Conservation (phyloP, 176 grass and related monocot species). For the Panicum miliaceum region DNA sequence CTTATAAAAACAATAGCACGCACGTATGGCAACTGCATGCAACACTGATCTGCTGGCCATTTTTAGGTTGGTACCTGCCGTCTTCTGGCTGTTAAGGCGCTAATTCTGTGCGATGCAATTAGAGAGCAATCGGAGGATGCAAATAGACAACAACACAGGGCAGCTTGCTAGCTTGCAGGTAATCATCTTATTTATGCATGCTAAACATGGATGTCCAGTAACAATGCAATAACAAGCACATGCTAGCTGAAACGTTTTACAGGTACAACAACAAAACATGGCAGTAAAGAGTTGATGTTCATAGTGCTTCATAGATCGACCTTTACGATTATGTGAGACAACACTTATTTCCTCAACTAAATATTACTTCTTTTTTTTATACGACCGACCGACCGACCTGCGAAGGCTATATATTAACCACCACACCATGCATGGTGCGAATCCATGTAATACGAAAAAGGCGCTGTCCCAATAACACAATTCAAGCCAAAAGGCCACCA, state of each 20-base stretch:
- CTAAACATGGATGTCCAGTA: not conserved
- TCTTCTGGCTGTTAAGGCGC: not conserved
- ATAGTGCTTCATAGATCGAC: conserved; percentile 31
- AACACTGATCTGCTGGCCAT: conserved; percentile 36
- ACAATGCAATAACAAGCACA: not conserved
- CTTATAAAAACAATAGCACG: not conserved
- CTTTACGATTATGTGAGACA: not conserved
- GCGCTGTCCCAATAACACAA: not conserved
- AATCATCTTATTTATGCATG: not conserved
- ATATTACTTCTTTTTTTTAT: conserved; percentile 26
- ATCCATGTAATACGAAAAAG: conserved; percentile 41
- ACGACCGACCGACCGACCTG: not conserved
- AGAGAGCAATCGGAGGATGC: conserved; percentile 30
- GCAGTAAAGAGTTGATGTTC: not conserved
- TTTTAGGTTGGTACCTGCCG: conserved; percentile 26
- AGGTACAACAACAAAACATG: not conserved
- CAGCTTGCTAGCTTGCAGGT: no score
- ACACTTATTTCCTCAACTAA: conserved; percentile 42
- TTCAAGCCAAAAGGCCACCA: conserved; percentile 26
- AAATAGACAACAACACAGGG: not conserved
- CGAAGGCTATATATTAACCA: conserved; percentile 42
- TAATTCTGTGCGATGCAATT: conserved; percentile 18
- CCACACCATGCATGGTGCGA: conserved; percentile 8
- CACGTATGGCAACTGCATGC: not conserved
- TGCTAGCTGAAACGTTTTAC: conserved; percentile 8